Conservation (phyloP, 208 protist genomes). For the Eutreptiella sp. region DNA sequence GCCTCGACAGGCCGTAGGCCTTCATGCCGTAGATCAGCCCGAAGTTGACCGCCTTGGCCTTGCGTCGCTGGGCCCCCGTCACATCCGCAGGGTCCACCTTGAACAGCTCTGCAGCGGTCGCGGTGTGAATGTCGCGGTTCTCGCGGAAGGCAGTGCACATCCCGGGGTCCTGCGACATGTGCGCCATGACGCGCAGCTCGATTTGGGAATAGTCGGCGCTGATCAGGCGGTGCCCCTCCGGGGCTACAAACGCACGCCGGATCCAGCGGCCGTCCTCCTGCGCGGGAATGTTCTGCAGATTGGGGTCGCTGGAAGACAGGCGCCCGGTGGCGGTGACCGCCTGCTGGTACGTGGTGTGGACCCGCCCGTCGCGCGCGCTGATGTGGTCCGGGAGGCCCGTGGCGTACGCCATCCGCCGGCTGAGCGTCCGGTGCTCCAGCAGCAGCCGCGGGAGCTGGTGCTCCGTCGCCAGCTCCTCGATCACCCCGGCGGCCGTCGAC, state of each 20-base stretch:
- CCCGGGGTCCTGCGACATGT: constrained; percentile 7
- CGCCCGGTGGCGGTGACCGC: constrained; percentile 18
- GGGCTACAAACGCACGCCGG: neutral
- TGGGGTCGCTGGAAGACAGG: neutral
- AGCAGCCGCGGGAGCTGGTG: neutral
- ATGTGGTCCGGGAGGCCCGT: constrained; percentile 5
- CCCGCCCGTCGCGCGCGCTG: constrained; percentile 8
- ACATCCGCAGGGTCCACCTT: constrained; percentile 3
- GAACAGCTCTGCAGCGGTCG: constrained; percentile 21
- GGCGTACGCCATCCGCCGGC: constrained; percentile 3
- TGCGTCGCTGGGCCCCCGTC: neutral
- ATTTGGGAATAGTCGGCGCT: constrained; percentile 26
- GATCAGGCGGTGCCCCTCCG: neutral
- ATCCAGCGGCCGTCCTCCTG: constrained; percentile 8
- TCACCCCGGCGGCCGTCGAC: neutral
- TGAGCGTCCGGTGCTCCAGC: constrained; percentile 4
- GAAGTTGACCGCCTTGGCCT: constrained; percentile 26
- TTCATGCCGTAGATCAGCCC: constrained; percentile 28
- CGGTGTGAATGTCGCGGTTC: neutral
- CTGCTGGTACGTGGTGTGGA: constrained; percentile 28
- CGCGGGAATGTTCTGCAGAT: constrained; percentile 22
- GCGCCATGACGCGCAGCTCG: constrained; percentile 25
- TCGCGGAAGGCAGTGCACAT: neutral
- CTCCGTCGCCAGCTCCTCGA: neutral
- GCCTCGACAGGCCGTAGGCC: constrained; percentile 7